Conservation (phyloP, 139 green algal species). For the Coelastrella sp. region DNA sequence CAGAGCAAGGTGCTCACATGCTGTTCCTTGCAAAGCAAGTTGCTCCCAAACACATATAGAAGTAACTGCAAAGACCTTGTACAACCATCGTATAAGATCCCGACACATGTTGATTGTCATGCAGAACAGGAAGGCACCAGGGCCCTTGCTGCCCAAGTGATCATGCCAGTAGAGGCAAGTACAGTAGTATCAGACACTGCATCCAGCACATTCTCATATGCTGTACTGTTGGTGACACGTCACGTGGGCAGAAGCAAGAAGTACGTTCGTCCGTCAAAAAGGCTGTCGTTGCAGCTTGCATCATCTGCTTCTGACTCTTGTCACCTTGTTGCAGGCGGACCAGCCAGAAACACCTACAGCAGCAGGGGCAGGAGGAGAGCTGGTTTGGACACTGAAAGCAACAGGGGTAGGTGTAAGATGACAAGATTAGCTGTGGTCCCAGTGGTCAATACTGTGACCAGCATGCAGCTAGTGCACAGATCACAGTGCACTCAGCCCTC, state of each 20-base stretch:
- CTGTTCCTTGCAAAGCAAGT: no score
- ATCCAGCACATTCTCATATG: not conserved
- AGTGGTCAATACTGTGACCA: no score
- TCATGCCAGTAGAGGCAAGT: constrained; percentile 20
- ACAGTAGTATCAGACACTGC: no score
- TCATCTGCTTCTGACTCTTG: not conserved
- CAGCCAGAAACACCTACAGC: constrained; percentile 14
- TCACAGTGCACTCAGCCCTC: not conserved
- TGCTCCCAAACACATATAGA: no score
- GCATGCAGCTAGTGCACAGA: not conserved
- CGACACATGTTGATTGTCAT: not conserved
- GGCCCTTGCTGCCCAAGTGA: not conserved
- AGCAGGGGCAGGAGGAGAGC: not conserved
- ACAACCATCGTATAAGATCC: no score
- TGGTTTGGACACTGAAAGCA: constrained; percentile 24
- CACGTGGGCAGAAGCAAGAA: not conserved
- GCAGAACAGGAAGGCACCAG: not conserved
- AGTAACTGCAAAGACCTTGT: no score
- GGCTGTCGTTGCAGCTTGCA: not conserved
- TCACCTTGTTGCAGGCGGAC: constrained; percentile 18
- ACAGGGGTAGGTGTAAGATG: no score
- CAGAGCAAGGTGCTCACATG: no score
- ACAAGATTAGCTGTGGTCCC: not conserved
- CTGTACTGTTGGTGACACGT: not conserved
- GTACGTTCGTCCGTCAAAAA: no score